phyloP scores from a whole-genome alignment of 2,329 filamentous ascomycete genomes.

The Epichloe brachyelytri region DNA sequence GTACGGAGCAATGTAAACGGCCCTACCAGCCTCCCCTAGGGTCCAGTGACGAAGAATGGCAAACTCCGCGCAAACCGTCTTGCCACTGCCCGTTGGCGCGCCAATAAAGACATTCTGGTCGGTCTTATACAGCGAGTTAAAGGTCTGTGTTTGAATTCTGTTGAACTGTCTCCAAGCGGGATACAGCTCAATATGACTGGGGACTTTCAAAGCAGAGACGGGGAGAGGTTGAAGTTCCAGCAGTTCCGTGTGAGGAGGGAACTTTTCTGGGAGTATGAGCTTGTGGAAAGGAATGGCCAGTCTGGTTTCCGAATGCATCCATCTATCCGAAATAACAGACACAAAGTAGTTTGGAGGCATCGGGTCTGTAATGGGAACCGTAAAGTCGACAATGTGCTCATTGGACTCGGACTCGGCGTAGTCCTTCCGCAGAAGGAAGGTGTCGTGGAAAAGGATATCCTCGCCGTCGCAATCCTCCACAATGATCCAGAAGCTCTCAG shows the following conservation, averaged over 20 bases:
- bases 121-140: slow-evolving; percentile 81
- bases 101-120: slow-evolving; percentile 92
- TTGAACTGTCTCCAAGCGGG: slow-evolving; percentile 83
- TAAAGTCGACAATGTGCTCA: slow-evolving; percentile 92
- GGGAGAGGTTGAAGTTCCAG: slow-evolving; percentile 86
- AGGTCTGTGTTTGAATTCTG: slow-evolving; percentile 93
- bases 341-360: slow-evolving; percentile 99
- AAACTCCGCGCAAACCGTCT: slow-evolving; percentile 94
- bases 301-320: slow-evolving; percentile 97
- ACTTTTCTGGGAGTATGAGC: slow-evolving; percentile 85
- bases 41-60: slow-evolving; percentile 81
- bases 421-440: slow-evolving; percentile 81
- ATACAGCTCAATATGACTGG: slow-evolving; percentile 73
- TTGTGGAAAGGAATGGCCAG: slow-evolving; percentile 92
- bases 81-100: slow-evolving; percentile 87
- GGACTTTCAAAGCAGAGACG: slow-evolving; percentile 73
- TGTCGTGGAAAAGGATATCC: slow-evolving; percentile 88
- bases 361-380: slow-evolving; percentile 88
- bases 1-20: slow-evolving; percentile 89
- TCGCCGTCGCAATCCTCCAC: slow-evolving; percentile 97
- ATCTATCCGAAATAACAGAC: slow-evolving; percentile 83
- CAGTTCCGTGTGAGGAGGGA: slow-evolving; percentile 84
- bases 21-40: slow-evolving; percentile 44
- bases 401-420: slow-evolving; percentile 78
- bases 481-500: slow-evolving; percentile 93